Evolutionary conservation across 192 early-diverging fungal genomes (phyloP), one percentile per base, ranked within the genome.

Genomic region (Gigaspora rosea): DNA sequence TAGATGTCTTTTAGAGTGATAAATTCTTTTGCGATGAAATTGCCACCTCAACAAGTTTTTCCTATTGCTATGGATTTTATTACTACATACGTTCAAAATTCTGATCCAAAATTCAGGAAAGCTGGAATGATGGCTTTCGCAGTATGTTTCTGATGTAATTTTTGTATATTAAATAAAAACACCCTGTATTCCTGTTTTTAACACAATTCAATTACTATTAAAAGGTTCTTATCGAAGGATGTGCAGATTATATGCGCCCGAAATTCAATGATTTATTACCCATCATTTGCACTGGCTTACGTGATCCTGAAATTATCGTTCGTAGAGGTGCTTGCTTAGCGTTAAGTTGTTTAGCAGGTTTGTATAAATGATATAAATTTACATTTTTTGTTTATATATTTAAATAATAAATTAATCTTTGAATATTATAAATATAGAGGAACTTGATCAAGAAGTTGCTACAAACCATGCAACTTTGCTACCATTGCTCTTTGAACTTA

Each of bases 291-390:
- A 80, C 87, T 52, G 94, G 93, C 52, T 87, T 97, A 47, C 89
- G 94, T 77, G 96, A 97, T 72, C 85, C 90, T 10, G 90, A 96
- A 66, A 83, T 83, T 13, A 83, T 85, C 51, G 96, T 96, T 57
- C 91, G 95, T 73, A 88, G 91, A 18, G 94, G 94, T 57, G 93
- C 93, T 18, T 97, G 96, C 74, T 91, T 97, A 87, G 93, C 94
- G 7, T 82, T 97, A 57, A 88, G 90, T 35, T 85, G 89, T 70
- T 86, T 96, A 80, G 92, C 93, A 8, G 90, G 85, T 81, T 76
- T 41, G 15, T 57, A 41, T 81, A 3, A n/a, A 50, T 22, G 50
- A 4, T 8, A 51, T 46, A 52, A 16, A n/a, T 68, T 59, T 15
- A 13, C 0, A 64, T 63, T 41, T 22, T 52, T 51, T 57, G 51